Conservation (phyloP, 2,329 filamentous ascomycete genomes). For the Leptosphaerulina australis region DNA sequence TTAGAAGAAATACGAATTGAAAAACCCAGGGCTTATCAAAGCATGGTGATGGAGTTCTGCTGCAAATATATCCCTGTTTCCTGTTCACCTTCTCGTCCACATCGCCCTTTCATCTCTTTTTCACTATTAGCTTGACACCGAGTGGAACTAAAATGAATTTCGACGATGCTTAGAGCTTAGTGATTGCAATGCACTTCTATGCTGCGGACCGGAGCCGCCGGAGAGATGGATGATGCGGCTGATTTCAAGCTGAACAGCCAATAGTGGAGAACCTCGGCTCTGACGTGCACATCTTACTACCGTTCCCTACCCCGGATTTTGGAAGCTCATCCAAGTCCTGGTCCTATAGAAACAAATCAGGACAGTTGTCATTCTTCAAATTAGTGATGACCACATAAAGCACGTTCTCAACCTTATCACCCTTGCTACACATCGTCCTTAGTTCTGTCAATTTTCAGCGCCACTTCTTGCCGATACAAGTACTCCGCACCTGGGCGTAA, state of each 20-base stretch:
- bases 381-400: not conserved
- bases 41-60: slow-evolving; percentile 45
- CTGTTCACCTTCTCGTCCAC: slow-evolving; percentile 6
- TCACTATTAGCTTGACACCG: not conserved
- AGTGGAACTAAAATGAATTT: not conserved
- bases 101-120: not conserved
- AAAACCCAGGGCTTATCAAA: slow-evolving; percentile 46
- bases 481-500: slow-evolving; percentile 27
- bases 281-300: slow-evolving; percentile 26
- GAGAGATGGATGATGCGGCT: slow-evolving; percentile 17
- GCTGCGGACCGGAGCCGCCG: slow-evolving; percentile 9
- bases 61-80: slow-evolving; percentile 35
- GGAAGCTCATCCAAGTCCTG: slow-evolving; percentile 6
- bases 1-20: slow-evolving; percentile 50
- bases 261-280: slow-evolving; percentile 39
- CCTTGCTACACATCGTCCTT: not conserved
- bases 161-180: not conserved
- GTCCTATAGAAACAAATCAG: not conserved
- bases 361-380: not conserved
- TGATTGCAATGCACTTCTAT: not conserved
- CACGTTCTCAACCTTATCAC: not conserved
- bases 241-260: slow-evolving; percentile 12
- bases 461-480: slow-evolving; percentile 6
- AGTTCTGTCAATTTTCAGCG: slow-evolving; percentile 4
- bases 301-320: slow-evolving; percentile 30